Conservation (phyloP, 1,284 basidiomycete species). For the Apiotrichum porosum region DNA sequence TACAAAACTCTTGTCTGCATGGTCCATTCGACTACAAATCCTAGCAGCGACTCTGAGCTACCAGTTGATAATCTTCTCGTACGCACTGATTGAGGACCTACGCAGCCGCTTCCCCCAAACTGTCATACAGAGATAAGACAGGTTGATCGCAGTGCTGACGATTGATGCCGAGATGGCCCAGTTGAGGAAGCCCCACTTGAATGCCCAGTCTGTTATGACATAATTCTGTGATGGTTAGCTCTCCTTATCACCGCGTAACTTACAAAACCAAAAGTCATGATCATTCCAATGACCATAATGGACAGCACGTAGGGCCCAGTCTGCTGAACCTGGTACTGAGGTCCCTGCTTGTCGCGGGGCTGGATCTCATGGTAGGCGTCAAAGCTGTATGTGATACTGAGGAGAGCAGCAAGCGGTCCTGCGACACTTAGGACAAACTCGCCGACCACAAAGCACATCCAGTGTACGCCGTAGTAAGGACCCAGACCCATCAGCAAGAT, state of each 20-base stretch:
- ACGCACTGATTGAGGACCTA: constrained; percentile 5
- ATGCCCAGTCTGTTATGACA: constrained; percentile 16
- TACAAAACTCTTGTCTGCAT: background rate
- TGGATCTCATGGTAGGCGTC: constrained; percentile 22
- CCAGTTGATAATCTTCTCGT: constrained; percentile 16
- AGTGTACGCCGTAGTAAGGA: constrained; percentile 23
- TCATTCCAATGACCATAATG: constrained; percentile 4
- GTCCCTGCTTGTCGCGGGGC: constrained; percentile 8
- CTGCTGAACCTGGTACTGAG: constrained; percentile 15
- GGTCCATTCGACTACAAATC: background rate
- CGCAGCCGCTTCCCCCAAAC: constrained; percentile 1
- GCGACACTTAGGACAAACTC: constrained; percentile 12
- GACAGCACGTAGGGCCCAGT: constrained; percentile 15
- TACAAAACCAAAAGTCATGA: constrained; percentile 20
- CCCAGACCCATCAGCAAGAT: constrained; percentile 28
- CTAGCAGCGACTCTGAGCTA: too few relatives aligned
- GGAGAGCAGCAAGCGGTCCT: constrained; percentile 19
- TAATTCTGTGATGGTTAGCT: background rate
- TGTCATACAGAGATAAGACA: background rate
- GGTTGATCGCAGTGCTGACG: background rate
- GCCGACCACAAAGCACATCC: constrained; percentile 26
- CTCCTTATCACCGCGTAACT: constrained; percentile 3
- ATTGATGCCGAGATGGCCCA: constrained; percentile 12
- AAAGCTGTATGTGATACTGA: constrained; percentile 21
- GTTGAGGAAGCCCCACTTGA: constrained; percentile 8